Evolutionary conservation across 805 yeast genomes (phyloP).

Genomic region (Barnettozyma populi): DNA sequence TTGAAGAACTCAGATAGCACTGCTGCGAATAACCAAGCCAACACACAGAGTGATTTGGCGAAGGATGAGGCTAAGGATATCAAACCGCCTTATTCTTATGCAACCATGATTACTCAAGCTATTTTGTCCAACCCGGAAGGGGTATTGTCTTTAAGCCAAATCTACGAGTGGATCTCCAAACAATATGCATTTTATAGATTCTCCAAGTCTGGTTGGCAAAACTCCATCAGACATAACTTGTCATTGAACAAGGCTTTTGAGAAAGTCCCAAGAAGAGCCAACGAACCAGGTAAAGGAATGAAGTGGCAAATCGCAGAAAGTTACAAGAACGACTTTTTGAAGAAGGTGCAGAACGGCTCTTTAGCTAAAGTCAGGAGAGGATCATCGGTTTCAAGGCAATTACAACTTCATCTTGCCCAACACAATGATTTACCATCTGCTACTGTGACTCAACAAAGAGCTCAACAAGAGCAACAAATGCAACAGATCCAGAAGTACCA

Average conservation of each 20-base stretch:
- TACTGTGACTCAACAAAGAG: constrained; percentile 24
- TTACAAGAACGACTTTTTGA: constrained; percentile 78
- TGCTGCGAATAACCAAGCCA: constrained; percentile 6
- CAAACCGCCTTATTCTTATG: constrained; percentile 95
- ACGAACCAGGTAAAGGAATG: constrained; percentile 99
- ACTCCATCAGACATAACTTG: constrained; percentile 91
- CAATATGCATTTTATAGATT: constrained; percentile 90
- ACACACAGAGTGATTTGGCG: constrained; percentile 56
- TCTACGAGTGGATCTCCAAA: constrained; percentile 82
- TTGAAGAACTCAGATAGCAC: background rate
- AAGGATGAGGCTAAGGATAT: constrained; percentile 86
- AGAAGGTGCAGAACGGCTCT: constrained; percentile 72
- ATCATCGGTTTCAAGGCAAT: constrained; percentile 71
- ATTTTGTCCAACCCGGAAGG: constrained; percentile 85
- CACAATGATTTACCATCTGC: constrained; percentile 36
- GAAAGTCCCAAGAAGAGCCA: constrained; percentile 90
- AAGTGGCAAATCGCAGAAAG: constrained; percentile 94
- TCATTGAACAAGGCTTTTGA: constrained; percentile 96
- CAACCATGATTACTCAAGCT: constrained; percentile 98
- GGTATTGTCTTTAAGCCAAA: constrained; percentile 82
- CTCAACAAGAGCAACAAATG: constrained; percentile 26
- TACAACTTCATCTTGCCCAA: constrained; percentile 62
- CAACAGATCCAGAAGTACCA: constrained; percentile 28
- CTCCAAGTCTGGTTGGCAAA: constrained; percentile 97
- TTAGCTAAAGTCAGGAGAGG: constrained; percentile 73